Base-by-base conservation (phyloP, 2,329 filamentous ascomycete species). In the Calonectria multiphialidica region DNA sequence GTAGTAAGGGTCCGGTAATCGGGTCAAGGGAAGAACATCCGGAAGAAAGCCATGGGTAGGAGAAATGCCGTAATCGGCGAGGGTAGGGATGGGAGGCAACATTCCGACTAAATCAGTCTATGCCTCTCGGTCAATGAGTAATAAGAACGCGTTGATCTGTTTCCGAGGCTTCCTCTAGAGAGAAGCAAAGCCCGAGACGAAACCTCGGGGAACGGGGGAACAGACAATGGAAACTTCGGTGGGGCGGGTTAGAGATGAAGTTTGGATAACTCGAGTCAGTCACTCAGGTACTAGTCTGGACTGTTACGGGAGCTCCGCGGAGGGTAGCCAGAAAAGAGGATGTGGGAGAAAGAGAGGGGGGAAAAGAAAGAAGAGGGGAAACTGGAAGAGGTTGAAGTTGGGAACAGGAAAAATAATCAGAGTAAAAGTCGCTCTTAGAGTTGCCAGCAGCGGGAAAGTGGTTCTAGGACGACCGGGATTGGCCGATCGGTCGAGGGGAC, bases 1-100 rank as follows among this genome's bases (percentile, higher is more conserved):
- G 85, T 98, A 99, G 87, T 98, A 98, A 3, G 93, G 90, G 81
- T 98, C 94, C 12, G 95, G 94, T 16, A 99, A 91, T 68, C 91
- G 87, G 73, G 94, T 92, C 74, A 98, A 88, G 49, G 97, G 97
- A 42, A 94, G 86, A 75, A 95, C 92, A 74, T 94, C 88, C 2
- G 97, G 95, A 66, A 99, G 90, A 86, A 99, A 99, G 80, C 97
- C 97, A 85, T 95, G 91, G 70, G 91, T 88, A 73, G 90, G 87
- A 76, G 94, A 94, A 83, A 95, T 91, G 84, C 93, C 94, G 86
- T 97, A 98, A 84, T 97, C 93, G 82, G 91, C 89, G 70, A 94
- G 89, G 57, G 84, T 81, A 30, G 92, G 92, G 72, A 94, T 86
- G 55, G 90, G 87, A 74, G 90, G 89, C 81, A 91, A 85, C 91